Base-by-base conservation (phyloP, 208 protist species). In the Phytomonas francai region DNA sequence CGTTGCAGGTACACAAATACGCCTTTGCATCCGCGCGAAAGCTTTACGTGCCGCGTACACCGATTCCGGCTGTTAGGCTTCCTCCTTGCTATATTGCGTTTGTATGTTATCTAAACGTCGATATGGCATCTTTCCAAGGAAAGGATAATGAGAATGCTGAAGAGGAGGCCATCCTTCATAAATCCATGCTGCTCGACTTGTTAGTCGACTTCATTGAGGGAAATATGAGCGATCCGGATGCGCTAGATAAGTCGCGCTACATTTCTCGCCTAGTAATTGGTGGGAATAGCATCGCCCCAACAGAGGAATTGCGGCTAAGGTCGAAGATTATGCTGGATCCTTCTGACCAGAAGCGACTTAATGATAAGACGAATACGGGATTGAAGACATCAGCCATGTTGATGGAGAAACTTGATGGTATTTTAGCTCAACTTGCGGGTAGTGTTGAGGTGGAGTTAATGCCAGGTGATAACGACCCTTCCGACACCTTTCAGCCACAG, bases 391-490 rank as follows among this genome's bases (percentile, higher is more conserved):
- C 88, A 3, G 83, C 82, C 2, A 73, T 65, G 56, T 62, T 89
- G 28, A 95, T 97, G 90, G 71, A 74, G 22, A 70, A 88, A 63
- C 64, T 95, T 4, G 94, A 97, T 70, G 45, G 30, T 16, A 59
- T 95, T 19, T 67, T 97, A 25, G 71, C 80, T 56, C 74, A 79
- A 27, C 56, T 97, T 45, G 79, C 77, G 22, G 62, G 73, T 39
- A 81, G 76, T 5, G 78, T 97, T 33, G 84, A 92, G 71, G 86
- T 97, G 60, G 94, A 97, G 67, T 61, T 97, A 56, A 92, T 97
- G 88, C 94, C 94, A 14, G 89, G 91, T 0, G 87, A 90, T 25
- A 78, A 84, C 51, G 94, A 97, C 79, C 88, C 94, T 81, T 87
- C 89, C 9, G 87, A 96, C 54, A 80, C 82, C n/a, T 95, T 95